Percentiles rank a stretch among this genome's conserved stretches.
These are phyloP conservation scores for Chlamydomonas asymmetrica DNA, from an alignment of 139 green algal species.

Conservation along the genomic window DNA sequence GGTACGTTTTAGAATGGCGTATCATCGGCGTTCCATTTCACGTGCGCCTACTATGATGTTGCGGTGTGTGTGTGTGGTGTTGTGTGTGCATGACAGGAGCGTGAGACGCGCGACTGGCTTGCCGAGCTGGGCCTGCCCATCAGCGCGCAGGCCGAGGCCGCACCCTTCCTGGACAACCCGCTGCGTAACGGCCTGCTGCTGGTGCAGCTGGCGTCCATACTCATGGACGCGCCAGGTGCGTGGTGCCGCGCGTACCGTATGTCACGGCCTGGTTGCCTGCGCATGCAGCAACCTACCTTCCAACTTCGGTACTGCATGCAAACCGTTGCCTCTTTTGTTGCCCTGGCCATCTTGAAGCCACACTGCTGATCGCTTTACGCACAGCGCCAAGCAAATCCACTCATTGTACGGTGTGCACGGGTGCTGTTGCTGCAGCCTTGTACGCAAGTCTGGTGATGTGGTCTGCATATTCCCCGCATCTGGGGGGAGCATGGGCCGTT, in stretches of 20 bases:
- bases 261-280: background rate
- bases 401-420: background rate
- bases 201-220: background rate
- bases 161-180: slow-evolving; percentile 37
- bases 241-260: background rate
- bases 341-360: background rate
- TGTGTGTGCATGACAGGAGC: slow-evolving; percentile 32
- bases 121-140: slow-evolving; percentile 10
- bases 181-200: slow-evolving; percentile 17
- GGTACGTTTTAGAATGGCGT: too few relatives aligned
- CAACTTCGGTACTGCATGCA: background rate
- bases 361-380: background rate
- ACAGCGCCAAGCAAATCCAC: too few relatives aligned
- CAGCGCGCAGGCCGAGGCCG: slow-evolving; percentile 8
- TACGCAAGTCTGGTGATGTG: background rate
- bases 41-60: background rate
- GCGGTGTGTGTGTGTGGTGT: too few relatives aligned
- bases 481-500: too few relatives aligned
- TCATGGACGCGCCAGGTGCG: background rate
- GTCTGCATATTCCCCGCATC: too few relatives aligned
- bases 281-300: too few relatives aligned
- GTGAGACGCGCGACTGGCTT: slow-evolving; percentile 39
- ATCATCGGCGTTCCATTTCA: too few relatives aligned
- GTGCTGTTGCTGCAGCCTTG: background rate
- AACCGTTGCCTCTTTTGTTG: background rate